Base-by-base conservation (phyloP, 1,284 basidiomycete species). In the Inonotus obliquus region DNA sequence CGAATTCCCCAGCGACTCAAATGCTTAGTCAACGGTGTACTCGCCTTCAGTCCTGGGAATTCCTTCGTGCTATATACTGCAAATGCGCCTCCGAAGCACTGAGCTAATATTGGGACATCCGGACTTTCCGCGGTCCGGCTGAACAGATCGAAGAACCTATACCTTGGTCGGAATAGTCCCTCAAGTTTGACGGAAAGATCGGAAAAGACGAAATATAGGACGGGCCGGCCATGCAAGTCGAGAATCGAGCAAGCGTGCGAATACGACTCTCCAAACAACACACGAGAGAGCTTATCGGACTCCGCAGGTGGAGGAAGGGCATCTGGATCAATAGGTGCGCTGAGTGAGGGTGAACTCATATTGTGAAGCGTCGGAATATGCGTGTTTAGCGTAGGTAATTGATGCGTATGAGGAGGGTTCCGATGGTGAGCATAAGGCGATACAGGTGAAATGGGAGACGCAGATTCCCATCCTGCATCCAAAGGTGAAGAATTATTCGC, bases 11-110 rank as follows among this genome's bases (percentile, higher is more conserved):
- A 88, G 7, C 62, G 58, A 35, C 52, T 63, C 14, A 63, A 38
- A 21, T 65, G 58, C 80, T 88, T 91, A 4, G 89, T 91, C 47
- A 91, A 73, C 39, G 87, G 83, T 0, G 89, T 91, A 0, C 89
- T 91, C 1, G 85, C 80, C 25, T 79, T 81, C 14, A 91, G 71
- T 1, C 89, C 88, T 0, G 89, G 89, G 69, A 91, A 91, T 69
- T 89, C 86, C 67, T 91, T 91, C 0, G 89, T 91, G 23, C 88
- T 89, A 68, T 88, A 91, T 0, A 91, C 81, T 21, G 80, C 81
- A 71, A 91, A 91, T 1, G 76, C 64, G 0, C 84, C 84, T 7
- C 89, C 88, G 58, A 82, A 87, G 67, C 84, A 86, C 70, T 90
- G 86, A 1, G 87, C 86, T 66, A 88, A 82, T 19, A 91, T 79